phyloP scores from a whole-genome alignment of 169 alveolate genomes.

The Plasmodium gallinaceum region DNA sequence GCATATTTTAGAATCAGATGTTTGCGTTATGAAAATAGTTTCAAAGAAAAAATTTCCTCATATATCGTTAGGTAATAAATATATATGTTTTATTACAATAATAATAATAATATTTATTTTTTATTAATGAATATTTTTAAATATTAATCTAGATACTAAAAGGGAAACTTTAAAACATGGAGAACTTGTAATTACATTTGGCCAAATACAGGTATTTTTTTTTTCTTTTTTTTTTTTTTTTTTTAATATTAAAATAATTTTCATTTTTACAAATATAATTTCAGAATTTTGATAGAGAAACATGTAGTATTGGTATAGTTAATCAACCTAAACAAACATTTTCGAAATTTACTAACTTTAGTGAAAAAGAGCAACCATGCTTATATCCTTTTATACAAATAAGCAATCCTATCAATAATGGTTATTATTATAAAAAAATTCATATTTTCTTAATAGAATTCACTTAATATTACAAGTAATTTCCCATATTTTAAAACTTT shows the following conservation, averaged over 20 bases:
- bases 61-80: slow-evolving; percentile 37
- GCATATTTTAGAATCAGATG: slow-evolving; percentile 32
- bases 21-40: slow-evolving; percentile 65
- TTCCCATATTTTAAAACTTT: not conserved
- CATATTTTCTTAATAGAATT: not conserved
- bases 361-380: slow-evolving; percentile 22
- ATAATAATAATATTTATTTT: not conserved
- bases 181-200: slow-evolving; percentile 59
- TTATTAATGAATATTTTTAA: not conserved
- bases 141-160: slow-evolving; percentile 25
- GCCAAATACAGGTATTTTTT: slow-evolving; percentile 52
- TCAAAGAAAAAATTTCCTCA: slow-evolving; percentile 32
- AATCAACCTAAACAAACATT: slow-evolving; percentile 70
- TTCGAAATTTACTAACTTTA: slow-evolving; percentile 41
- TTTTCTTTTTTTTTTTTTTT: slow-evolving; percentile 22
- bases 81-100: not conserved
- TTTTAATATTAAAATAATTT: not conserved
- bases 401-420: slow-evolving; percentile 72
- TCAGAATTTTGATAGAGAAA: slow-evolving; percentile 60
- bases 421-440: slow-evolving; percentile 14
- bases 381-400: slow-evolving; percentile 66
- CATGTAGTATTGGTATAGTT: slow-evolving; percentile 51
- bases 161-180: slow-evolving; percentile 46
- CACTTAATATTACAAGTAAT: not conserved
- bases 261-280: not conserved